phyloP scores from a whole-genome alignment of 2,329 filamentous ascomycete genomes.

The Aspergillus fumigatus region DNA sequence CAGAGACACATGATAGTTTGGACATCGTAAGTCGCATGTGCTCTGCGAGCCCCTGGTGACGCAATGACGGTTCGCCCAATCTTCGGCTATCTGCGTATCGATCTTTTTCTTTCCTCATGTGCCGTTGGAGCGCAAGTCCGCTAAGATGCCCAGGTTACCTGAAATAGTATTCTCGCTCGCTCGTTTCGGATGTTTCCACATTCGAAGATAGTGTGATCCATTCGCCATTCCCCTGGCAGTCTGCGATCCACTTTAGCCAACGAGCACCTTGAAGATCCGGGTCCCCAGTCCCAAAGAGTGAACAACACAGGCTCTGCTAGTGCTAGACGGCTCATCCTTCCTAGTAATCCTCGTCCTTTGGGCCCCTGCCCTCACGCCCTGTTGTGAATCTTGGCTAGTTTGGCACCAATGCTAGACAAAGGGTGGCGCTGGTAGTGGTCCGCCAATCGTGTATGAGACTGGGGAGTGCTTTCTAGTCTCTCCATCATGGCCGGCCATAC shows the following conservation, averaged over 20 bases:
- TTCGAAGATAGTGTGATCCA: conserved; percentile 10
- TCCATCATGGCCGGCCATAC: conserved; percentile 7
- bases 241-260: conserved; percentile 15
- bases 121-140: too few relatives aligned
- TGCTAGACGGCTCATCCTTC: background rate
- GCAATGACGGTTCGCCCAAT: background rate
- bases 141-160: conserved; percentile 13
- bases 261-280: conserved; percentile 19
- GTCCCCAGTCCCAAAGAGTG: conserved; percentile 10
- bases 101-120: background rate
- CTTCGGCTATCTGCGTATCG: background rate
- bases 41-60: background rate
- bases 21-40: background rate
- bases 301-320: background rate
- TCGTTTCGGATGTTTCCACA: conserved; percentile 20
- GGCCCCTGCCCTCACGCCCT: background rate
- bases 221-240: conserved; percentile 14
- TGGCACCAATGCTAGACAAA: background rate
- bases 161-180: conserved; percentile 20
- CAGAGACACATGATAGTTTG: background rate
- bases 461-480: conserved; percentile 7
- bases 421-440: background rate
- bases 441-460: conserved; percentile 12
- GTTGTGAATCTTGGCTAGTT: background rate
- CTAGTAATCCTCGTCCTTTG: background rate